Evolutionary conservation across 2,329 filamentous ascomycete species (phyloP).

Genomic region (Periconia digitata): DNA sequence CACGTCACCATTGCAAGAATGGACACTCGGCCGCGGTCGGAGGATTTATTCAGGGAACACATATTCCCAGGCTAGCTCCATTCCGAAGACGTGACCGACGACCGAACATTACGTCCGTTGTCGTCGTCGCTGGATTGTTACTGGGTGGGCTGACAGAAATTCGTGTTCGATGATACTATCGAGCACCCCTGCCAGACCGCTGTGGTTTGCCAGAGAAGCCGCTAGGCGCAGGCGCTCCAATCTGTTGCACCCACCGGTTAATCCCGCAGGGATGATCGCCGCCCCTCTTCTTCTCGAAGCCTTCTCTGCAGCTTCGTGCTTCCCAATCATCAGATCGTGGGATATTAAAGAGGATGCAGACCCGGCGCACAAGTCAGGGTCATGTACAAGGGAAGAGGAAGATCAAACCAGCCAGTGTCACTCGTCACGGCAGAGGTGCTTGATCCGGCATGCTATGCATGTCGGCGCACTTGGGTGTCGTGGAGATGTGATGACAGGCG

Average conservation of each 20-base stretch:
- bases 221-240: background rate
- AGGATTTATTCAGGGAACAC: background rate
- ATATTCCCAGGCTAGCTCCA: background rate
- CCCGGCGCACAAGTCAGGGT: background rate
- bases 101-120: background rate
- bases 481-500: background rate
- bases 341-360: constrained; percentile 2
- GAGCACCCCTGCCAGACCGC: background rate
- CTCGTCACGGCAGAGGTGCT: background rate
- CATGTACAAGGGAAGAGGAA: background rate
- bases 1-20: background rate
- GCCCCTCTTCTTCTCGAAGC: constrained; percentile 9
- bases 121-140: background rate
- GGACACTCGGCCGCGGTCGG: background rate
- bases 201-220: background rate
- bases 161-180: background rate
- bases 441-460: no score
- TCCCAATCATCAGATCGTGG: background rate
- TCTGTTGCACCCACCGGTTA: constrained; percentile 15
- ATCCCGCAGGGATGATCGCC: constrained; percentile 12
- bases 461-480: background rate
- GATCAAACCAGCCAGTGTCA: constrained; percentile 1
- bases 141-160: background rate
- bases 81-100: background rate
- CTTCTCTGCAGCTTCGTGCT: constrained; percentile 4